Evolutionary conservation across 1,139 yeast genomes (phyloP).

Genomic region (Saccharomyces hybrid): DNA sequence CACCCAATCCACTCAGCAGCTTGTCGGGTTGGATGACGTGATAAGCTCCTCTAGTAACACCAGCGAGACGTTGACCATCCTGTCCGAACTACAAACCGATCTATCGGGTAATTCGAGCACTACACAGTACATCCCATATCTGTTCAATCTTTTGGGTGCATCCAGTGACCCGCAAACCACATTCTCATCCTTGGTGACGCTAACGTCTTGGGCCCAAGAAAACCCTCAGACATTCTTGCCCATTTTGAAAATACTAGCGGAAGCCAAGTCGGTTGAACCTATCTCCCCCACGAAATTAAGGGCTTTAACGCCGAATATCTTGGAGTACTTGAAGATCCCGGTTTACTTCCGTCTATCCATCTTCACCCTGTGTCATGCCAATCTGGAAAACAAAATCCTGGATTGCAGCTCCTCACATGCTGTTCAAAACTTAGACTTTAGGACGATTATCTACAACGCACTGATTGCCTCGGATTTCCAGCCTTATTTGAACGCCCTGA

Average conservation of each 20-base stretch:
- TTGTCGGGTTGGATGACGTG: conserved; percentile 20
- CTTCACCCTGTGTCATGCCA: conserved; percentile 26
- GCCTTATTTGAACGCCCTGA: conserved; percentile 28
- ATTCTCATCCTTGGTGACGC: conserved; percentile 22
- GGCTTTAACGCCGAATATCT: conserved; percentile 20
- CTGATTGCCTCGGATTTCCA: conserved; percentile 25
- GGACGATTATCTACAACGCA: conserved; percentile 26
- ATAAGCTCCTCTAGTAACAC: conserved; percentile 20
- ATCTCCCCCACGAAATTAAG: conserved; percentile 20
- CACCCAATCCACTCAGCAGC: conserved; percentile 21
- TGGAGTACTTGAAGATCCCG: conserved; percentile 24
- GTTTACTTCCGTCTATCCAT: conserved; percentile 26
- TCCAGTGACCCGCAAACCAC: conserved; percentile 26
- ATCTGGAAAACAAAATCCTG: conserved; percentile 16
- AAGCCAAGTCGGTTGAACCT: conserved; percentile 13
- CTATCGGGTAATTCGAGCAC: conserved; percentile 13
- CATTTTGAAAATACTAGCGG: conserved; percentile 18
- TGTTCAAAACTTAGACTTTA: conserved; percentile 25
- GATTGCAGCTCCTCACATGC: conserved; percentile 26
- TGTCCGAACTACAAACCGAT: conserved; percentile 17
- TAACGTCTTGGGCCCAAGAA: conserved; percentile 23
- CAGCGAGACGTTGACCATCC: conserved; percentile 16
- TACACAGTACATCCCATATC: conserved; percentile 18
- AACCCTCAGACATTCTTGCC: conserved; percentile 24
- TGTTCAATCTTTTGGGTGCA: conserved; percentile 20